Base-by-base conservation (phyloP, 306 rosid genomes). In the Fragaria ananassa region DNA sequence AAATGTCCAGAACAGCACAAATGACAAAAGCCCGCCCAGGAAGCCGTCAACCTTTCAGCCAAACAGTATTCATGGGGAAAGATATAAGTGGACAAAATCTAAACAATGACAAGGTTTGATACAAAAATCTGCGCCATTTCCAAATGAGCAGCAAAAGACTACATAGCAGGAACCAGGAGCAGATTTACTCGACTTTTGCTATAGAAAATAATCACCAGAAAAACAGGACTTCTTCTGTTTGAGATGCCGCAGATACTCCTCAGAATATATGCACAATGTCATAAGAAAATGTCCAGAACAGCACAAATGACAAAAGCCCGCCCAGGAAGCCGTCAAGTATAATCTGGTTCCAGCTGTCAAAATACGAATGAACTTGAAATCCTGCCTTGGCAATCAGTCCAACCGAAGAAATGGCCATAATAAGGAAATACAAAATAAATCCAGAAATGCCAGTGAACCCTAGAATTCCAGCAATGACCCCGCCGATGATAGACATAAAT, bases 191-290 rank as follows among this genome's bases (percentile, higher is more conserved):
- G 58, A n/a, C 60, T 69, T 51, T 53, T 18, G 54, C 31, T 23
- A 50, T 11, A 23, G 53, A 23, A 67, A 68, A 35, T 8, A 15
- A 34, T 42, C 64, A 17, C 42, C 77, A 34, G 63, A 60, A 61
- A 39, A 70, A 25, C 66, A 47, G 60, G 61, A 58, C 31, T 51
- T 77, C 79, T 64, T 80, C 72, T 56, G 27, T 53, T 17, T 0
- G 42, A 46, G 69, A 42, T 4, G 60, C n/a, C 11, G 81, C 82
- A 50, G 21, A 63, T 34, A 39, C 19, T 57, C 76, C 78, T 89
- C 97, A 90, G 81, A 95, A 95, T 84, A 95, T 90, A 77, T 92
- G 97, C 83, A 87, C 96, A 72, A 95, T 89, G 84, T 95, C 98
- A 80, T 92, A 92, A 46, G 98, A 96, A 74, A 92, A 95, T 68